Evolutionary conservation across 345 rosid genomes (phyloP), one percentile per base, ranked within the genome.

Genomic region (Acer saccharum): DNA sequence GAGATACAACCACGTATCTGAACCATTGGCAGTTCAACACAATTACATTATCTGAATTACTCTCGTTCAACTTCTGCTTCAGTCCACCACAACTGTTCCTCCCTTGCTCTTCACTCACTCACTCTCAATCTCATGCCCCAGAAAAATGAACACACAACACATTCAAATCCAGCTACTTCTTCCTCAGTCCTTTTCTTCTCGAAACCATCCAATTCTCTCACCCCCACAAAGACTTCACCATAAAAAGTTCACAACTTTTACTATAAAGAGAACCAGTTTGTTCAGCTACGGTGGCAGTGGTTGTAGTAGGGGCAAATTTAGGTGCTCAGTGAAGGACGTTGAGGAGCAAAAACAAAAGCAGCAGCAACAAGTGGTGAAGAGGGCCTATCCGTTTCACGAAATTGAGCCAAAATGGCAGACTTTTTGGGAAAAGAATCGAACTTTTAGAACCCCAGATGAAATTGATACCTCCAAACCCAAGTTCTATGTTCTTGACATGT

Each of bases 401-500:
- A 91, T 95, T 76, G 99, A 93, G 87, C 97, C 94, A 71, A 92
- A 91, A 83, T 95, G 99, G 98, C 99, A 93, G 87, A 88, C 77
- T 64, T 86, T 79, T 79, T 95, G 98, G 99, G 92, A 93, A 74
- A 84, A 86, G 4, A 90, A 92, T 76, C 84, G 81, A 16, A 93
- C 93, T 76, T 95, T 95, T 72, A 84, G 91, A 65, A 95, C 98
- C 74, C 94, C 98, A 0, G 96, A 90, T 72, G 94, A 93, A 72
- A 82, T 93, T 44, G 98, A 95, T 67, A 85, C 93, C 50, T 85
- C 93, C 43, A 93, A 81, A 82, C 98, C 99, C 4, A 95, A 95
- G 80, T 95, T 89, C 86, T 95, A 93, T 82, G 99, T 95, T 39
- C 98, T 95, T 69, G 99, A 95, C 89, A 92, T 93, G 98, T 95